phyloP scores from a whole-genome alignment of 1,139 yeast species.

The Geotrichum candidum region DNA sequence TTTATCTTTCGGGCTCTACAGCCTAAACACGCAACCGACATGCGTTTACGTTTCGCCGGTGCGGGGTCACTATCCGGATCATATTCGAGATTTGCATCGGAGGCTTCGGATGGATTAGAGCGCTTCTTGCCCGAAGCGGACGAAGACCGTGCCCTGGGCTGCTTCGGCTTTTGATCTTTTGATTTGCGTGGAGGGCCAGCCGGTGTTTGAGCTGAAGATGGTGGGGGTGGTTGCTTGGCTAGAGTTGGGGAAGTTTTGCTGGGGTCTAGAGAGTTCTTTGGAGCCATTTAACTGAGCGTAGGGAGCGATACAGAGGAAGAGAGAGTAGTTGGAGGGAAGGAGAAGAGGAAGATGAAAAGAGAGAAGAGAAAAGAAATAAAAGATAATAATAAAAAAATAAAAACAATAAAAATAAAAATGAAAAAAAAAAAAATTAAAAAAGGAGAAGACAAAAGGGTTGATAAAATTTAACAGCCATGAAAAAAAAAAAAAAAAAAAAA shows the following conservation, averaged over 20 bases:
- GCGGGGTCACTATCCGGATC: neutral
- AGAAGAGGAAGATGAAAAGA: neutral
- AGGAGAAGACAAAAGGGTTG: neutral
- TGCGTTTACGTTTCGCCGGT: conserved; percentile 30
- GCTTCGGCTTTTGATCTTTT: neutral
- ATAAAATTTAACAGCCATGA: neutral
- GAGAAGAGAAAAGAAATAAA: neutral
- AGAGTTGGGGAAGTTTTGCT: neutral
- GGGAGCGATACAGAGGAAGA: neutral
- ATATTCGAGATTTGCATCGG: neutral
- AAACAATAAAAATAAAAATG: neutral
- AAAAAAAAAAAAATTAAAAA: neutral
- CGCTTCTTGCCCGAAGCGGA: neutral
- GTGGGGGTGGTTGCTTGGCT: neutral
- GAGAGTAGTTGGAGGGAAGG: neutral
- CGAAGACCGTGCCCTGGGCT: neutral
- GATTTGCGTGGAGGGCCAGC: neutral
- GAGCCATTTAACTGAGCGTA: neutral
- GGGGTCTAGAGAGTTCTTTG: neutral
- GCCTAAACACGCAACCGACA: conserved; percentile 59
- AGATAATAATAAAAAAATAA: neutral
- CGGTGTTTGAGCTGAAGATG: neutral
- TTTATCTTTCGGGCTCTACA: conserved; percentile 52
- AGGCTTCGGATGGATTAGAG: neutral
- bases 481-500: too few relatives aligned